Percentiles rank a stretch among this genome's conserved stretches.
These are phyloP conservation scores for Pleurotus giganteus DNA, from an alignment of 768 basidiomycete genomes.

Conservation along the genomic window DNA sequence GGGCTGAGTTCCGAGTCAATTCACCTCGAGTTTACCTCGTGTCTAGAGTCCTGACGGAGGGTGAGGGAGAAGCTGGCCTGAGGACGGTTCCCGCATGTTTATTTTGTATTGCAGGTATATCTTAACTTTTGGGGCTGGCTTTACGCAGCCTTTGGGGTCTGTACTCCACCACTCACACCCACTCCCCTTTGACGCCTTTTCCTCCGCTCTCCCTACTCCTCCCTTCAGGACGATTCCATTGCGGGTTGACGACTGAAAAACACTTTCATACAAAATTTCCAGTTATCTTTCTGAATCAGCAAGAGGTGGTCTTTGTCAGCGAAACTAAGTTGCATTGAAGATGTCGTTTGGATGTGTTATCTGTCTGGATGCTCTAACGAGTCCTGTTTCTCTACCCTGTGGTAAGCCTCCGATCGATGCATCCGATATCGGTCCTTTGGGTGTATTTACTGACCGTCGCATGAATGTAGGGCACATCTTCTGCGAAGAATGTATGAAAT, in stretches of 20 bases:
- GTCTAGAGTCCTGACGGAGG: neutral
- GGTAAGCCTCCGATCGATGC: neutral
- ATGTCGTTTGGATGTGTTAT: slow-evolving; percentile 8
- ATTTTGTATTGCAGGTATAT: slow-evolving; percentile 2
- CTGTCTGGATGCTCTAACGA: slow-evolving; percentile 9
- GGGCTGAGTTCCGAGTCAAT: slow-evolving; percentile 8
- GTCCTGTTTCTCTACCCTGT: slow-evolving; percentile 11
- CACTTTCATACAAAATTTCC: too few species aligned
- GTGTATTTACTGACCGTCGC: neutral
- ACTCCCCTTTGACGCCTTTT: neutral
- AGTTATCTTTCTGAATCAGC: too few species aligned
- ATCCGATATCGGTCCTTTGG: neutral
- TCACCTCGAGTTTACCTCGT: slow-evolving; percentile 6
- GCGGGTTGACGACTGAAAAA: neutral
- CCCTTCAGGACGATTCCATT: neutral
- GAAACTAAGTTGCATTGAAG: neutral
- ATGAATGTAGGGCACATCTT: slow-evolving; percentile 8
- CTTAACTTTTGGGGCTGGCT: neutral
- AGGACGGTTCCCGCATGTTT: slow-evolving; percentile 5
- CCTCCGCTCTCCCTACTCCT: neutral
- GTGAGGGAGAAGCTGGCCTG: slow-evolving; percentile 1
- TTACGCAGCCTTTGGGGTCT: neutral
- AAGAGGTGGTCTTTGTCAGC: too few species aligned
- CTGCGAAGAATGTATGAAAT: slow-evolving; percentile 10
- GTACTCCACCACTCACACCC: neutral